phyloP scores from a whole-genome alignment of 176 grass and related monocot species.

The Stipa capillata region DNA sequence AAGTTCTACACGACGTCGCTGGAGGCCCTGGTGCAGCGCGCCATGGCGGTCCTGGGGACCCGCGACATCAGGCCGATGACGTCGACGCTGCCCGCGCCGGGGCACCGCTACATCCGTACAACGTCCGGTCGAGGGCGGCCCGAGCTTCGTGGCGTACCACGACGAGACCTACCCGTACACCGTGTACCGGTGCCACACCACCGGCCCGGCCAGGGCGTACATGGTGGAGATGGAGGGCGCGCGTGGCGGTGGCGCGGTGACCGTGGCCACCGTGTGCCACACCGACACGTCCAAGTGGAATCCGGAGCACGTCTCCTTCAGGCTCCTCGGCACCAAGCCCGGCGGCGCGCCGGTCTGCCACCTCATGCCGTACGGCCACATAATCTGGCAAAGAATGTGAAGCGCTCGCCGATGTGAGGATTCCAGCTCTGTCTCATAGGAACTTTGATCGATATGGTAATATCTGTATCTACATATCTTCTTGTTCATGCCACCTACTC shows the following conservation, averaged over 20 bases:
- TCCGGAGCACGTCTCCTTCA: slow-evolving; percentile 40
- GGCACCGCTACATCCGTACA: not conserved
- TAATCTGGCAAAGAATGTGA: slow-evolving; percentile 34
- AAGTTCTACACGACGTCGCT: slow-evolving; percentile 32
- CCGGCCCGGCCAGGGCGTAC: slow-evolving; percentile 21
- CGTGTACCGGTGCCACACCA: slow-evolving; percentile 36
- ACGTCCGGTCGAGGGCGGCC: not conserved
- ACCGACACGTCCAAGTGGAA: slow-evolving; percentile 28
- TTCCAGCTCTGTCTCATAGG: not conserved
- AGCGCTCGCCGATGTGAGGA: not conserved
- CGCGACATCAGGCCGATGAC: not conserved
- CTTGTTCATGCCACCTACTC: not conserved
- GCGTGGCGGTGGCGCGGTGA: not conserved
- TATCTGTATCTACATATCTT: not conserved
- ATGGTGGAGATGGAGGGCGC: slow-evolving; percentile 26
- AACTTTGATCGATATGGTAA: not conserved
- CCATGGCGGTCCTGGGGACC: slow-evolving; percentile 14
- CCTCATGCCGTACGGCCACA: slow-evolving; percentile 35
- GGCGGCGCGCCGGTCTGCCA: slow-evolving; percentile 27
- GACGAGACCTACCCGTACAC: slow-evolving; percentile 28
- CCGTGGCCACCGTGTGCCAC: slow-evolving; percentile 27
- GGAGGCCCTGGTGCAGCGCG: slow-evolving; percentile 16
- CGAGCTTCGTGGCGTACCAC: slow-evolving; percentile 31
- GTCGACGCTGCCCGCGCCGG: slow-evolving; percentile 10
- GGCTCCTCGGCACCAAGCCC: slow-evolving; percentile 32